These are phyloP conservation scores for Pseudonitzschia multiseries DNA, from an alignment of 108 stramenopile species.

Conservation along the genomic window DNA sequence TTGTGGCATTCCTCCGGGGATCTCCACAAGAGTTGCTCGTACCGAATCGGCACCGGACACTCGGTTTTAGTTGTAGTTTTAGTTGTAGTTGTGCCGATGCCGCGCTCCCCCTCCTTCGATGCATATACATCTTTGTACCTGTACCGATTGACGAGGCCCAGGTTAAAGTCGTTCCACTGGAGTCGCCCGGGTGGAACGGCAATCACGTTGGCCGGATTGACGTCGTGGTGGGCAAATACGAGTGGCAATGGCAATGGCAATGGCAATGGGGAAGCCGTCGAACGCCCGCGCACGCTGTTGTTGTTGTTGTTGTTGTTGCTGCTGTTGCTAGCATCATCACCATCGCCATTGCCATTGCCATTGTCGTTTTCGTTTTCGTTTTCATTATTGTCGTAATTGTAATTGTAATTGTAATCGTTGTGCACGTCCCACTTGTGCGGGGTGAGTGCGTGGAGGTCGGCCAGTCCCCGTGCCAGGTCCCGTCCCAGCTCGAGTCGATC, in stretches of 20 bases:
- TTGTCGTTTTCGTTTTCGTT: neutral
- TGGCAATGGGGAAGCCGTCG: too few relatives aligned
- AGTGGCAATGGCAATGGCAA: neutral
- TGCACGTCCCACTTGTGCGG: conserved; percentile 11
- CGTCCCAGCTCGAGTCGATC: conserved; percentile 49
- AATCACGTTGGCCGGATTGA: conserved; percentile 56
- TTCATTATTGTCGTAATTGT: too few relatives aligned
- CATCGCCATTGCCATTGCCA: too few relatives aligned
- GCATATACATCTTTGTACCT: neutral
- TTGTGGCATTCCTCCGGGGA: conserved; percentile 55
- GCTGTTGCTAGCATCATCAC: too few relatives aligned
- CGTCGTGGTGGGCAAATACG: conserved; percentile 43
- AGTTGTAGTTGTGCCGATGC: too few relatives aligned
- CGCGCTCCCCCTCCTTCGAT: too few relatives aligned
- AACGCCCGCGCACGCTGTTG: too few relatives aligned
- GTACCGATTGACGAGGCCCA: conserved; percentile 43
- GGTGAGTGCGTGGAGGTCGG: conserved; percentile 61
- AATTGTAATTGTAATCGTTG: too few relatives aligned
- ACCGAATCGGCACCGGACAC: conserved; percentile 46
- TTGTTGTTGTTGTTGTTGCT: too few relatives aligned
- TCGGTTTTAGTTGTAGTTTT: too few relatives aligned
- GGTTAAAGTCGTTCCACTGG: conserved; percentile 72
- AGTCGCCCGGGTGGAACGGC: conserved; percentile 19
- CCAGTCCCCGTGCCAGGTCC: conserved; percentile 56
- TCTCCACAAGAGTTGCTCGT: conserved; percentile 40